Evolutionary conservation across 2,329 filamentous ascomycete species (phyloP).

Genomic region (Blastomyces percursus): DNA sequence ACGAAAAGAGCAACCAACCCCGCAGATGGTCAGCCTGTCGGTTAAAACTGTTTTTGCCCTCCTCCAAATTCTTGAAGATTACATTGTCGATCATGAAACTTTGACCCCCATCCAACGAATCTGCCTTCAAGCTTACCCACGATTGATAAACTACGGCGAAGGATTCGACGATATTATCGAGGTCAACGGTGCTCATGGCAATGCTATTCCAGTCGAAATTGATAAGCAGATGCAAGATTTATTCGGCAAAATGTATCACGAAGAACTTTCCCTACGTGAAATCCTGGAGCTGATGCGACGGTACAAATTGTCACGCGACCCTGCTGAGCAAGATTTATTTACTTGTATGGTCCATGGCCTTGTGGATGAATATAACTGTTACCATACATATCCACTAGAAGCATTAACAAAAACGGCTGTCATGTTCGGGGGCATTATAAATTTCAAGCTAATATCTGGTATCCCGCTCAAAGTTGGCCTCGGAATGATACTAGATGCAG

Average conservation of each 20-base stretch:
- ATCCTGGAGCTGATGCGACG: slow-evolving; percentile 74
- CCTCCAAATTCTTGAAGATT: slow-evolving; percentile 67
- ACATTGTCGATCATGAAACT: slow-evolving; percentile 49
- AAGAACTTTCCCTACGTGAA: slow-evolving; percentile 73
- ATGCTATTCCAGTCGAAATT: slow-evolving; percentile 64
- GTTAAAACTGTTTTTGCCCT: slow-evolving; percentile 77
- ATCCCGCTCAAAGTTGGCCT: slow-evolving; percentile 88
- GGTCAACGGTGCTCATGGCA: slow-evolving; percentile 67
- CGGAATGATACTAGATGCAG: slow-evolving; percentile 94
- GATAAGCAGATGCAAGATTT: slow-evolving; percentile 93
- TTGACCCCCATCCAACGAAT: slow-evolving; percentile 71
- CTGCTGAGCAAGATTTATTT: slow-evolving; percentile 85
- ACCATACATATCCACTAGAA: slow-evolving; percentile 90
- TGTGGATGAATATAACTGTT: slow-evolving; percentile 95
- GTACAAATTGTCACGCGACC: slow-evolving; percentile 78
- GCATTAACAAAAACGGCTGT: slow-evolving; percentile 92
- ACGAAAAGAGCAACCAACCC: slow-evolving; percentile 53
- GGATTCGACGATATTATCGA: slow-evolving; percentile 88
- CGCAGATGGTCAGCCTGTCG: slow-evolving; percentile 62
- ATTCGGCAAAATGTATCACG: slow-evolving; percentile 96
- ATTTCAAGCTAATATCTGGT: slow-evolving; percentile 79
- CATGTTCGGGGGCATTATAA: slow-evolving; percentile 91
- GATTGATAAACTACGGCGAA: slow-evolving; percentile 92
- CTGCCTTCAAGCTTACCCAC: slow-evolving; percentile 85
- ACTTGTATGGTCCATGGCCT: slow-evolving; percentile 97